These are phyloP conservation scores for Xylaria sp. DNA, from an alignment of 2,329 filamentous ascomycete genomes.

Conservation along the genomic window DNA sequence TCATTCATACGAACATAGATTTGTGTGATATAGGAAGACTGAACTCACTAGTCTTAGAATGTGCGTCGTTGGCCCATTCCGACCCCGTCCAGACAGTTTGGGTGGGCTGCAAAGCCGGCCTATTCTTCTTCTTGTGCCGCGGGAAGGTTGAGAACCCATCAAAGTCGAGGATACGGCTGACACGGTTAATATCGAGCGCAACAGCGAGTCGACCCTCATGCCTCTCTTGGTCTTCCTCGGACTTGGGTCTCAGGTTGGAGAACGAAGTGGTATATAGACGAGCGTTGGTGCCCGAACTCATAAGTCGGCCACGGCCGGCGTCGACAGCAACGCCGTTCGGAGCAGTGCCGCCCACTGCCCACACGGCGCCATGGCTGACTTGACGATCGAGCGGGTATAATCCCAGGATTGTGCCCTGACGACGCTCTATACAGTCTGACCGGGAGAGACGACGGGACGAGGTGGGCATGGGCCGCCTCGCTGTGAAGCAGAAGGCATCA, in stretches of 20 bases:
- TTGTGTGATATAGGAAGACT: neutral
- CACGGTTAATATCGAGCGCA: conserved; percentile 79
- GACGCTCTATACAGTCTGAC: conserved; percentile 38
- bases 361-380: conserved; percentile 72
- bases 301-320: conserved; percentile 66
- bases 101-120: conserved; percentile 32
- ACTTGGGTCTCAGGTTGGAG: conserved; percentile 45
- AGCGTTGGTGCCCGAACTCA: conserved; percentile 76
- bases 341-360: conserved; percentile 76
- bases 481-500: conserved; percentile 51
- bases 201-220: conserved; percentile 78
- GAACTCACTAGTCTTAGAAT: conserved; percentile 32
- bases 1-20: neutral
- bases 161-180: conserved; percentile 68
- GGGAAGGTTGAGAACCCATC: conserved; percentile 40
- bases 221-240: conserved; percentile 67
- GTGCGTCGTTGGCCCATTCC: conserved; percentile 45
- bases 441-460: conserved; percentile 35
- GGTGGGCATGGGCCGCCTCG: conserved; percentile 38
- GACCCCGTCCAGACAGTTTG: conserved; percentile 52
- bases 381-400: conserved; percentile 48
- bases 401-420: conserved; percentile 38
- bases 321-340: conserved; percentile 57
- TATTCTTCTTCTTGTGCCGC: conserved; percentile 38
- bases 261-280: conserved; percentile 65